Evolutionary conservation across 1,139 yeast genomes (phyloP).

Genomic region (Hemisphaericaspora xylanilytica): DNA sequence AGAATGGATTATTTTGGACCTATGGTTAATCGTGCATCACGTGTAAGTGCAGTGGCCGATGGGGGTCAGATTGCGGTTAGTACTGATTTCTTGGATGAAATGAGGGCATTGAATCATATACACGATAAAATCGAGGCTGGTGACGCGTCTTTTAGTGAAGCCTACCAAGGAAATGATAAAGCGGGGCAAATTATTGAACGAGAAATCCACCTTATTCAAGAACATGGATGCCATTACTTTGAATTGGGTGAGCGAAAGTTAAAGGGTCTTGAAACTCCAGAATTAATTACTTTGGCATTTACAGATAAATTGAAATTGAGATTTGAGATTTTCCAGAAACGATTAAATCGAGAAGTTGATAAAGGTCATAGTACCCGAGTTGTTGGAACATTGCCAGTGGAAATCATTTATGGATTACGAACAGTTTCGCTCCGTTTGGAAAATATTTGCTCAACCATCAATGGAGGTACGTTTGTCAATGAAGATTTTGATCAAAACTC

Average conservation of each 20-base stretch:
- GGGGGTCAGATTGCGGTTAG: conserved; percentile 97
- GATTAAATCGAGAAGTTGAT: conserved; percentile 21
- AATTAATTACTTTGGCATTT: conserved; percentile 74
- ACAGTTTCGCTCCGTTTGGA: conserved; percentile 51
- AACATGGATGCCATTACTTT: conserved; percentile 66
- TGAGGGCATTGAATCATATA: conserved; percentile 54
- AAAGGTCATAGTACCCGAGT: conserved; percentile 23
- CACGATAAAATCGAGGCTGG: conserved; percentile 49
- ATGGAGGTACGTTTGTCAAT: conserved; percentile 26
- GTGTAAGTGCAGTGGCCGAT: conserved; percentile 92
- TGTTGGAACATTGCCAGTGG: conserved; percentile 43
- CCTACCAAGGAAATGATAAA: conserved; percentile 58
- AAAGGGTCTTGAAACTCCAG: conserved; percentile 94
- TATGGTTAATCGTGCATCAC: conserved; percentile 92
- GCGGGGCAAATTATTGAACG: conserved; percentile 65
- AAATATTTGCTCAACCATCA: conserved; percentile 40
- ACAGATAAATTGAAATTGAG: conserved; percentile 66
- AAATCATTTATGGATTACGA: conserved; percentile 46
- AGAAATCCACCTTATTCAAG: conserved; percentile 65
- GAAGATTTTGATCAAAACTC: conserved; percentile 28
- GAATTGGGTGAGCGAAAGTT: conserved; percentile 84
- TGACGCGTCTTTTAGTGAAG: conserved; percentile 44
- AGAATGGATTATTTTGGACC: conserved; percentile 99
- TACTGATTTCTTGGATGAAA: conserved; percentile 74
- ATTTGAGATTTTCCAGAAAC: conserved; percentile 41